Percentiles rank a stretch among this genome's conserved stretches.
Evolutionary conservation across 495 filamentous ascomycete genomes (phyloP).

Genomic region (Neurospora africana): DNA sequence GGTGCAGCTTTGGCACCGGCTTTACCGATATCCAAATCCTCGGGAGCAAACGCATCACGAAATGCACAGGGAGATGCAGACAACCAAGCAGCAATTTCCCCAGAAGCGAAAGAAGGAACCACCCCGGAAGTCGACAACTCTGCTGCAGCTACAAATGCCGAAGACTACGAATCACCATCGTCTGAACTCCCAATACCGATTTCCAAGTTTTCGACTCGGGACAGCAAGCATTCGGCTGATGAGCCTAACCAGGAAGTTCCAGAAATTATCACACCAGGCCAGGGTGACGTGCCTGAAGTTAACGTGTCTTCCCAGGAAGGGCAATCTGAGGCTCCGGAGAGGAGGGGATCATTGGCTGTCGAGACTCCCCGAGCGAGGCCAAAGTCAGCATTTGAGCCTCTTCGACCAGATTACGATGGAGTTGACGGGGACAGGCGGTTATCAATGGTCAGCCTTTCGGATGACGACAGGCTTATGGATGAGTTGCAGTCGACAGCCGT

Average conservation of each 20-base stretch:
- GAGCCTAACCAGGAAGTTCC: slow-evolving; percentile 6
- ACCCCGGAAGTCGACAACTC: background rate
- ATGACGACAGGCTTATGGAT: slow-evolving; percentile 83
- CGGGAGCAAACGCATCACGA: slow-evolving; percentile 9
- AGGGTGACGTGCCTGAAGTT: background rate
- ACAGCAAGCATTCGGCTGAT: slow-evolving; percentile 12
- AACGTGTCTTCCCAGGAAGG: background rate
- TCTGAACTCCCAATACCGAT: slow-evolving; percentile 27
- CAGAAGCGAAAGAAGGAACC: background rate
- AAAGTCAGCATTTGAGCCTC: slow-evolving; percentile 43
- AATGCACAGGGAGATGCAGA: background rate
- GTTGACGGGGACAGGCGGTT: slow-evolving; percentile 38
- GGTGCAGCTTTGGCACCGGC: background rate
- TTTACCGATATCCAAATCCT: slow-evolving; percentile 22
- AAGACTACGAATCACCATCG: slow-evolving; percentile 1
- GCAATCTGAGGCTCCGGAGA: background rate
- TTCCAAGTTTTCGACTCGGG: slow-evolving; percentile 41
- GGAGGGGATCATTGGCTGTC: slow-evolving; percentile 6
- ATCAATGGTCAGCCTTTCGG: slow-evolving; percentile 56
- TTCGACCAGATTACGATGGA: slow-evolving; percentile 35
- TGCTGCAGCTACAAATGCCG: background rate
- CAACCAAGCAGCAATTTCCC: background rate
- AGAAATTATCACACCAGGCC: slow-evolving; percentile 4
- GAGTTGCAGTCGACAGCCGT: slow-evolving; percentile 75
- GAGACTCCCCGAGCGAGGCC: slow-evolving; percentile 31